These are phyloP conservation scores for Coemansia sp. DNA, from an alignment of 192 early-diverging fungal species.

Conservation along the genomic window DNA sequence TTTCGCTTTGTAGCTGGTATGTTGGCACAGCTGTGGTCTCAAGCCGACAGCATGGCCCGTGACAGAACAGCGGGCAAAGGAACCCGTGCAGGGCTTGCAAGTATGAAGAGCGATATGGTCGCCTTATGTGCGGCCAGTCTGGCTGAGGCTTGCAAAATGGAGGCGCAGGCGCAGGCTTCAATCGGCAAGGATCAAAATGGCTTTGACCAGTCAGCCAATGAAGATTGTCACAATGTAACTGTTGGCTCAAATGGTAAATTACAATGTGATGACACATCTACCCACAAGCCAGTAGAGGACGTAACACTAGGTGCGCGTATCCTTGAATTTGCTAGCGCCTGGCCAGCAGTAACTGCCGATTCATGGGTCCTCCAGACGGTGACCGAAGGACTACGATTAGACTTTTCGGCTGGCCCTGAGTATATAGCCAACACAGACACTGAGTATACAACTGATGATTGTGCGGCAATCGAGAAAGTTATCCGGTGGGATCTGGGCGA, in stretches of 20 bases:
- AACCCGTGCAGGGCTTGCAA: conserved; percentile 8
- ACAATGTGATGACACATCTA: not conserved
- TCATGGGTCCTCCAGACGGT: conserved; percentile 37
- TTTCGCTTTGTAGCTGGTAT: conserved; percentile 42
- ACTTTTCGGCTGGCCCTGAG: conserved; percentile 34
- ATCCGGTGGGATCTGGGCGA: conserved; percentile 53
- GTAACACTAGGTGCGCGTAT: conserved; percentile 46
- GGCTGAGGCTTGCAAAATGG: conserved; percentile 45
- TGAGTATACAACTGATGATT: conserved; percentile 38
- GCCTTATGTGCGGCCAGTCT: conserved; percentile 39
- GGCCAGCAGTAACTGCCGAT: conserved; percentile 22
- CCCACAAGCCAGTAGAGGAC: conserved; percentile 8
- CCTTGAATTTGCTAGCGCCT: conserved; percentile 21
- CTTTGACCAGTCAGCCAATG: not conserved
- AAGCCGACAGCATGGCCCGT: conserved; percentile 9
- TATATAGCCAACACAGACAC: conserved; percentile 12
- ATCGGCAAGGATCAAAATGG: not conserved
- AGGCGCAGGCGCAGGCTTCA: conserved; percentile 29
- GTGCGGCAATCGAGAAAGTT: conserved; percentile 45
- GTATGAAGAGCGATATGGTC: conserved; percentile 23
- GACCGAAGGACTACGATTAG: conserved; percentile 35
- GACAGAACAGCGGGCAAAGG: conserved; percentile 16
- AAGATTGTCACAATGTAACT: too few relatives aligned
- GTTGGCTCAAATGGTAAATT: too few relatives aligned
- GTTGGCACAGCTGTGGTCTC: conserved; percentile 30